These are phyloP conservation scores for Blepharisma stoltei DNA, from an alignment of 73 alveolate species.

Conservation along the genomic window DNA sequence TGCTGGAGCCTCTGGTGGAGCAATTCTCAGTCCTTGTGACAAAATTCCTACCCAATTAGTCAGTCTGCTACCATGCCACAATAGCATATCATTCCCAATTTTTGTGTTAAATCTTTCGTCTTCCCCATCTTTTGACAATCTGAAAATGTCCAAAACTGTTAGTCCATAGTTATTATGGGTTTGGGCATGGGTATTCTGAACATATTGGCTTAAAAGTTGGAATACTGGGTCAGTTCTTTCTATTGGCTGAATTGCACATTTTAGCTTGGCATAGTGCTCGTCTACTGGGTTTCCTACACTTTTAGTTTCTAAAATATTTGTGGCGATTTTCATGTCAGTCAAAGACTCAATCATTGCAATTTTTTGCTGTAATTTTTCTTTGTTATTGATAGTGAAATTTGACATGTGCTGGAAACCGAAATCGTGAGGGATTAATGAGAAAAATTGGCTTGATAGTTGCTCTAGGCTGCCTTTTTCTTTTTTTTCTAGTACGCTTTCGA, in stretches of 20 bases:
- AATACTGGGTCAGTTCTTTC: constrained; percentile 47
- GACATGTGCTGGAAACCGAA: constrained; percentile 83
- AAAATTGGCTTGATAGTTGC: constrained; percentile 73
- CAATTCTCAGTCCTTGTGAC: constrained; percentile 95
- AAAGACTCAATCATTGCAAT: constrained; percentile 77
- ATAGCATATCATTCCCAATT: constrained; percentile 65
- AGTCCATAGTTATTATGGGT: constrained; percentile 47
- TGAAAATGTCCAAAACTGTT: constrained; percentile 58
- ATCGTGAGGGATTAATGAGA: constrained; percentile 92
- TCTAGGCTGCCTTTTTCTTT: constrained; percentile 43
- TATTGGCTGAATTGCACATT: constrained; percentile 54
- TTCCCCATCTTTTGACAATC: constrained; percentile 72
- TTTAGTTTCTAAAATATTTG: constrained; percentile 55
- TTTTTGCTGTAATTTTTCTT: constrained; percentile 76
- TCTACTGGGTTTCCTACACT: constrained; percentile 46
- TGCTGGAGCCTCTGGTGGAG: constrained; percentile 97
- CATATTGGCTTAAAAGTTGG: constrained; percentile 47
- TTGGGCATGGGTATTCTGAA: constrained; percentile 62
- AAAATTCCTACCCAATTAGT: constrained; percentile 93
- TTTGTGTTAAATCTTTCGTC: constrained; percentile 55
- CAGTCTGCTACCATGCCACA: constrained; percentile 96
- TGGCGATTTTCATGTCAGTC: constrained; percentile 66
- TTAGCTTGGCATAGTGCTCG: constrained; percentile 61
- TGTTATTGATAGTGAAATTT: constrained; percentile 60
- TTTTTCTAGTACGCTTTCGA: constrained; percentile 53